A percentile compares a stretch with the other conserved stretches of the same genome.
Conservation (phyloP, 2,329 filamentous ascomycete genomes). For the Exserohilum rostratum region DNA sequence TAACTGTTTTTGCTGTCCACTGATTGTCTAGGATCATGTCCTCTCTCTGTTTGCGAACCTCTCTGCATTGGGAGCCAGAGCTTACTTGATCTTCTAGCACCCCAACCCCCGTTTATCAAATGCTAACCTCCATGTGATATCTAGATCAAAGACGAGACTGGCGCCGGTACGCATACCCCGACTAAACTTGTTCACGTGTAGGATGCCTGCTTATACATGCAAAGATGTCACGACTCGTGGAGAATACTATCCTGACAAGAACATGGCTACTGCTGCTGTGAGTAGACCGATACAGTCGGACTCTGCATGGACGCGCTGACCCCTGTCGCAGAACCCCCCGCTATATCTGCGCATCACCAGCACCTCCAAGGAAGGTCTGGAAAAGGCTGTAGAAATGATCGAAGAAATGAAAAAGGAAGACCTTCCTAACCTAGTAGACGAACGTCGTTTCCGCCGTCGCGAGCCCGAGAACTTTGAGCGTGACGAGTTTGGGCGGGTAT, state of each 20-base stretch:
- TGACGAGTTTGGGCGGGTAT: slow-evolving; percentile 87
- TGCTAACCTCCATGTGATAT: slow-evolving; percentile 92
- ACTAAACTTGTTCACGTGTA: slow-evolving; percentile 67
- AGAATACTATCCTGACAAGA: slow-evolving; percentile 96
- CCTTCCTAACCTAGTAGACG: slow-evolving; percentile 91
- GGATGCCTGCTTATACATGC: slow-evolving; percentile 66
- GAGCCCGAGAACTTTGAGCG: slow-evolving; percentile 83
- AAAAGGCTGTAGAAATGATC: slow-evolving; percentile 84
- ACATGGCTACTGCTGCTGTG: slow-evolving; percentile 92
- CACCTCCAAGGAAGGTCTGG: slow-evolving; percentile 87
- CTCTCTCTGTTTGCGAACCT: slow-evolving; percentile 45
- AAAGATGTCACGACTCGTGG: slow-evolving; percentile 98
- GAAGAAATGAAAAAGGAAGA: slow-evolving; percentile 97
- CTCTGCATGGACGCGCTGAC: neutral
- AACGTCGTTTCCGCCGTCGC: slow-evolving; percentile 85
- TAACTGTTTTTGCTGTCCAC: slow-evolving; percentile 74
- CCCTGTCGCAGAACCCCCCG: slow-evolving; percentile 74
- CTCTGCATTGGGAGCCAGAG: slow-evolving; percentile 50
- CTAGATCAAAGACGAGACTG: slow-evolving; percentile 99
- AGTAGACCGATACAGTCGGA: slow-evolving; percentile 13
- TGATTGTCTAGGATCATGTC: slow-evolving; percentile 64
- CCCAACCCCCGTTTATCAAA: slow-evolving; percentile 71
- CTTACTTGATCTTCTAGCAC: slow-evolving; percentile 56
- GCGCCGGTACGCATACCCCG: slow-evolving; percentile 93
- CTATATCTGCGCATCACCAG: slow-evolving; percentile 95